phyloP scores from a whole-genome alignment of 163 green algal species.

The Picocystis sp. region DNA sequence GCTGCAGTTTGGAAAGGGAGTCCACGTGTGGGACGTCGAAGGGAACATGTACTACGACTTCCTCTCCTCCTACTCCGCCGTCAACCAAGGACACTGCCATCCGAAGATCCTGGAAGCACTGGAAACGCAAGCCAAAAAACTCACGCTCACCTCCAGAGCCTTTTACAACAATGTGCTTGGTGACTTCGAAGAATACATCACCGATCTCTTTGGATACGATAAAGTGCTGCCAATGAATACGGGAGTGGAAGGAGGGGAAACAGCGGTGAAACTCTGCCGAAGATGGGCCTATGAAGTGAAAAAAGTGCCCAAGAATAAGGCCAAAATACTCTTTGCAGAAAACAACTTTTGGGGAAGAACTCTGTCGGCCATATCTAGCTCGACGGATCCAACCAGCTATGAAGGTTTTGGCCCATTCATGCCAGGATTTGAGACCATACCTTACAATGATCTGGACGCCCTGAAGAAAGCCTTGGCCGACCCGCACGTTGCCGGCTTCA shows the following conservation, averaged over 20 bases:
- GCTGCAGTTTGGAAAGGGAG: conserved; percentile 47
- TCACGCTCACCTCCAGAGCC: conserved; percentile 72
- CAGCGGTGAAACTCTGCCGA: conserved; percentile 71
- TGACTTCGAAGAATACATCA: conserved; percentile 88
- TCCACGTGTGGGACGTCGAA: conserved; percentile 80
- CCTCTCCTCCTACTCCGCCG: conserved; percentile 66
- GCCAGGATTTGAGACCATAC: conserved; percentile 74
- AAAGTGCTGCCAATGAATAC: conserved; percentile 95
- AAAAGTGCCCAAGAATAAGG: conserved; percentile 63
- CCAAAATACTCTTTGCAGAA: conserved; percentile 57
- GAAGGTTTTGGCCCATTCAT: conserved; percentile 66
- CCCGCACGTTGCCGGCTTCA: conserved; percentile 81
- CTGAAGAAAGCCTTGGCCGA: conserved; percentile 41
- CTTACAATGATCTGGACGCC: conserved; percentile 75
- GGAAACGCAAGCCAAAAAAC: conserved; percentile 45
- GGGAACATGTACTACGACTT: conserved; percentile 82
- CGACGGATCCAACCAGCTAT: conserved; percentile 39
- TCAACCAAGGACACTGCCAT: conserved; percentile 89
- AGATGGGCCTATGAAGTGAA: conserved; percentile 84
- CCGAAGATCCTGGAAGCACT: conserved; percentile 71
- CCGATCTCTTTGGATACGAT: conserved; percentile 77
- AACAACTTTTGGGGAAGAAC: conserved; percentile 91
- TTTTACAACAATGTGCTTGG: conserved; percentile 89
- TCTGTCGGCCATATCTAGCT: conserved; percentile 63
- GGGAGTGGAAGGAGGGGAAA: conserved; percentile 81